A percentile compares a stretch with the other conserved stretches of the same genome.
phyloP scores from a whole-genome alignment of 768 basidiomycete species.

The Russula emetica region DNA sequence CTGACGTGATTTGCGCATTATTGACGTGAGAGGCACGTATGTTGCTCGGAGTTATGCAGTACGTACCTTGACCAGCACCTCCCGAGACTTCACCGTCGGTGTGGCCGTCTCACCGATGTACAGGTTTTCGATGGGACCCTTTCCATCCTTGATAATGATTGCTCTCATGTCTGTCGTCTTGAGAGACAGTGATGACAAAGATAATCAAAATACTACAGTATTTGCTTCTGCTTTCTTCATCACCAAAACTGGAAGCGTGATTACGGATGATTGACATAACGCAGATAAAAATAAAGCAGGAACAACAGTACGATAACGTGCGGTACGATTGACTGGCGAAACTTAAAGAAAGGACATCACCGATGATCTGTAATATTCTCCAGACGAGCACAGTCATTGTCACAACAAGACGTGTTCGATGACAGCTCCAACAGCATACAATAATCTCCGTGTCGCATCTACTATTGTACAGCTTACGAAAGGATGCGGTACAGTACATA shows the following conservation, averaged over 20 bases:
- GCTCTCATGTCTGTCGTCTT: conserved; percentile 1
- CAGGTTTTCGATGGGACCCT: conserved; percentile 72
- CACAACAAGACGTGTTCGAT: background rate
- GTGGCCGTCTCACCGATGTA: conserved; percentile 68
- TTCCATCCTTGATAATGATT: conserved; percentile 61
- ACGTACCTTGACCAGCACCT: conserved; percentile 78
- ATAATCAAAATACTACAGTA: too few relatives aligned
- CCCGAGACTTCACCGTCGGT: conserved; percentile 50
- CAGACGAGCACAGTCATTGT: background rate
- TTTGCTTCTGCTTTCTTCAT: too few relatives aligned
- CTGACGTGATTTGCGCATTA: conserved; percentile 35
- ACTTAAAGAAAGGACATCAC: background rate
- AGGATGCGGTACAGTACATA: background rate
- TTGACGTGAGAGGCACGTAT: background rate
- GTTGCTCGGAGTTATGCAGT: background rate
- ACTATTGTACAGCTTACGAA: background rate
- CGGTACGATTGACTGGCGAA: background rate
- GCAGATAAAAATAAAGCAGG: too few relatives aligned
- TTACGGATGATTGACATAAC: too few relatives aligned
- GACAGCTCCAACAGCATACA: background rate
- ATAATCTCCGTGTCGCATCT: background rate
- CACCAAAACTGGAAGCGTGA: background rate
- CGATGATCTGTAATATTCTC: background rate
- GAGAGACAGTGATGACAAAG: background rate
- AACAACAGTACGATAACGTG: background rate